phyloP scores from a whole-genome alignment of 208 protist species.

The Trypanosomatidae sp. region DNA sequence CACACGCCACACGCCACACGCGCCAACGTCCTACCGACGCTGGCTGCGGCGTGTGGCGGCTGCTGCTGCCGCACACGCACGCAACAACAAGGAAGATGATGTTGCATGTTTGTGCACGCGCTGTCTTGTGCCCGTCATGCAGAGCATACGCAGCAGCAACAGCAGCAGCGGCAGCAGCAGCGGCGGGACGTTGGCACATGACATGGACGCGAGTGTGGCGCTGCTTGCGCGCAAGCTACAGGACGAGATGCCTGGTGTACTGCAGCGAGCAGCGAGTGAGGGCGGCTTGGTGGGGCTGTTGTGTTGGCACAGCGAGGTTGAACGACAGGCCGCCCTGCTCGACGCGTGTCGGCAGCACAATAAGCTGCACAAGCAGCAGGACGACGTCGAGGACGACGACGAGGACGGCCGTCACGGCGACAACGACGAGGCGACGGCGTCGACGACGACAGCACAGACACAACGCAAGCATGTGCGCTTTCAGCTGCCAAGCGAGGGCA shows the following conservation, averaged over 20 bases:
- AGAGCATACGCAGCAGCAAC: not conserved
- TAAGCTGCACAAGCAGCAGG: too few relatives aligned
- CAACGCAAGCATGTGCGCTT: slow-evolving; percentile 7
- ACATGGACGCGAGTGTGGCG: slow-evolving; percentile 35
- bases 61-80: not conserved
- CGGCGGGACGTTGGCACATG: not conserved
- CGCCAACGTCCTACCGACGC: slow-evolving; percentile 8
- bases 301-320: slow-evolving; percentile 57
- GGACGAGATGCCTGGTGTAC: slow-evolving; percentile 22
- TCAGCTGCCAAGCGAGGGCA: too few relatives aligned
- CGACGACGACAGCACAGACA: not conserved
- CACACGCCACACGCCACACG: slow-evolving; percentile 7
- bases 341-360: slow-evolving; percentile 45
- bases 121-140: too few relatives aligned
- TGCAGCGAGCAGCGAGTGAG: slow-evolving; percentile 33
- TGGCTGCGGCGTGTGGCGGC: slow-evolving; percentile 1
- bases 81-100: not conserved
- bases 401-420: not conserved
- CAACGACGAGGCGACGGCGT: not conserved
- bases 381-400: too few relatives aligned
- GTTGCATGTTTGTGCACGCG: too few relatives aligned
- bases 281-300: slow-evolving; percentile 25
- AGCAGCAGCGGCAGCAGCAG: not conserved
- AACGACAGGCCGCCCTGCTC: slow-evolving; percentile 47
- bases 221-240: too few relatives aligned